These are phyloP conservation scores for Penicillium concentricum DNA, from an alignment of 2,329 filamentous ascomycete species.

Conservation along the genomic window DNA sequence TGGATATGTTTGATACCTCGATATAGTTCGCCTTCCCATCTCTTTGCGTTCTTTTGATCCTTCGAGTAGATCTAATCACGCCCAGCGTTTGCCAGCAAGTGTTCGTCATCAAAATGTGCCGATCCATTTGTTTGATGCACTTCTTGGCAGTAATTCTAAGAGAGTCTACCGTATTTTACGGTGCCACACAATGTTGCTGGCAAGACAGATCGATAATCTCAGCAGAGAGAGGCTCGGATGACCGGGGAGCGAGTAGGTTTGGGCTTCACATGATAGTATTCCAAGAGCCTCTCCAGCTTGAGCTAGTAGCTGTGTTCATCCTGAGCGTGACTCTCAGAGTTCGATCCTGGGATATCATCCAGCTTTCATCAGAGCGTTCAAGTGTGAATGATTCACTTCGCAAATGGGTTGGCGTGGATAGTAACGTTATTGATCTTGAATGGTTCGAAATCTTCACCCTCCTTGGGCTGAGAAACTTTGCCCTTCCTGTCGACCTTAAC, in stretches of 20 bases:
- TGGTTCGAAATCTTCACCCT: conserved; percentile 46
- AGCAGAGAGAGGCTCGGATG: neutral
- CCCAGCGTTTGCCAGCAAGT: neutral
- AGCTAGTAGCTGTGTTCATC: conserved; percentile 4
- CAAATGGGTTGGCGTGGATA: conserved; percentile 65
- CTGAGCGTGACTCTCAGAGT: neutral
- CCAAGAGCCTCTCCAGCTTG: neutral
- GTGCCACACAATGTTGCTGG: neutral
- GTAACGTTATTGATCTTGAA: conserved; percentile 57
- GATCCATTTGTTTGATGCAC: neutral
- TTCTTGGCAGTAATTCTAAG: neutral
- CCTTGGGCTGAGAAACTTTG: conserved; percentile 50
- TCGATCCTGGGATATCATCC: neutral
- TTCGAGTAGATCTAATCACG: neutral
- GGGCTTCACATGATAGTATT: neutral
- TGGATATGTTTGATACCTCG: neutral
- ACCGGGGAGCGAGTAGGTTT: too few relatives aligned
- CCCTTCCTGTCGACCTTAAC: conserved; percentile 63
- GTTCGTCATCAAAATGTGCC: neutral
- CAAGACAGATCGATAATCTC: neutral
- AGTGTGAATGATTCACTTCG: conserved; percentile 43
- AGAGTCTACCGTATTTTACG: neutral
- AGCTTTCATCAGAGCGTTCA: neutral
- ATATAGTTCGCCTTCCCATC: neutral
- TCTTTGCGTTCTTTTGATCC: neutral